A percentile compares a stretch with the other conserved stretches of the same genome.
Evolutionary conservation across 2,329 filamentous ascomycete species (phyloP).

Genomic region (Bimuria novae-zelandiae): DNA sequence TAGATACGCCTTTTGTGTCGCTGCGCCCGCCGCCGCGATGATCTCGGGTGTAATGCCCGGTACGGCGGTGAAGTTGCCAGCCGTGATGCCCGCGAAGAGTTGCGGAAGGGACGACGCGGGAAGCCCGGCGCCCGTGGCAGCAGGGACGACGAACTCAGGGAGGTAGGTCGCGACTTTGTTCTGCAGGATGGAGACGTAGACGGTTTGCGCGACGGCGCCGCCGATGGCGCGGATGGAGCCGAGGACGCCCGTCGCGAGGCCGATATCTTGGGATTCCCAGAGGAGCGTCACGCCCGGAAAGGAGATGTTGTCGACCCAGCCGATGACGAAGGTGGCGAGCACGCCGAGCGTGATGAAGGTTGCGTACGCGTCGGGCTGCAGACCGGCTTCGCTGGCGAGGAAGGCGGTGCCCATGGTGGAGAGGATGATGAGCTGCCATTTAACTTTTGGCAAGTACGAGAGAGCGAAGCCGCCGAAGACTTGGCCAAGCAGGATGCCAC

Average conservation of each 20-base stretch:
- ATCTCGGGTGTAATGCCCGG: slow-evolving; percentile 33
- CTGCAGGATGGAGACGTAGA: slow-evolving; percentile 39
- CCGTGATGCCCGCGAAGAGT: slow-evolving; percentile 29
- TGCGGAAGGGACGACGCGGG: slow-evolving; percentile 25
- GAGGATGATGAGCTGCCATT: slow-evolving; percentile 40
- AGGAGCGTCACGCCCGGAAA: slow-evolving; percentile 33
- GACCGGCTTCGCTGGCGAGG: slow-evolving; percentile 24
- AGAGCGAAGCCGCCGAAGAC: slow-evolving; percentile 36
- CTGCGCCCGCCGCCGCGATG: slow-evolving; percentile 36
- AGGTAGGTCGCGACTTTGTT: slow-evolving; percentile 34
- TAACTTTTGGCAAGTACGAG: slow-evolving; percentile 35
- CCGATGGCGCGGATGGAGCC: slow-evolving; percentile 35
- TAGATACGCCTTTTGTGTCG: slow-evolving; percentile 49
- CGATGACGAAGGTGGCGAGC: slow-evolving; percentile 24
- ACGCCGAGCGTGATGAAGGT: slow-evolving; percentile 13
- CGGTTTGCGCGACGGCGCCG: slow-evolving; percentile 27
- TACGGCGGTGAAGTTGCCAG: slow-evolving; percentile 29
- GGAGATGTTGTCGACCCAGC: slow-evolving; percentile 40
- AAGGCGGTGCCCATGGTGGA: slow-evolving; percentile 29
- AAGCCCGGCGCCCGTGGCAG: slow-evolving; percentile 30
- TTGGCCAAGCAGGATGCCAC: slow-evolving; percentile 39
- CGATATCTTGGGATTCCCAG: slow-evolving; percentile 40
- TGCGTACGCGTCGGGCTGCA: slow-evolving; percentile 8
- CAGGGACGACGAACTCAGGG: slow-evolving; percentile 31
- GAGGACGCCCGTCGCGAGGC: slow-evolving; percentile 36